phyloP scores from a whole-genome alignment of 306 rosid genomes.

The Vigna trinervia region DNA sequence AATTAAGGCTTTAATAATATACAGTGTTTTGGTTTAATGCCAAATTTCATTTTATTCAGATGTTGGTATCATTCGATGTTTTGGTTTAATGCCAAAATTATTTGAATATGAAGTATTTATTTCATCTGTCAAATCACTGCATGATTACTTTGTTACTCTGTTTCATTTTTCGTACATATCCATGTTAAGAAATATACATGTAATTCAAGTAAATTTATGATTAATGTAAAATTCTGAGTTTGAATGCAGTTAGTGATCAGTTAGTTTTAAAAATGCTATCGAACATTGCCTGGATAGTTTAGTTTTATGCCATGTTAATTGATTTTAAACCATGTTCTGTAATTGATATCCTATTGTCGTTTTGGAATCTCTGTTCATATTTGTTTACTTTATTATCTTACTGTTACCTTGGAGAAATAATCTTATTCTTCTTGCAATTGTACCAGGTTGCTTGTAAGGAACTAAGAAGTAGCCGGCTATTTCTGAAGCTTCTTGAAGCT shows the following conservation, averaged over 20 bases:
- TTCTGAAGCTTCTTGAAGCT: constrained; percentile 97
- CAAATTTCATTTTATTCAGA: not conserved
- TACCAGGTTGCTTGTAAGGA: constrained; percentile 89
- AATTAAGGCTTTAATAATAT: not conserved
- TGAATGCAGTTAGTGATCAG: constrained; percentile 5
- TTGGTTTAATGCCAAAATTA: not conserved
- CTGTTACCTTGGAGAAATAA: not conserved
- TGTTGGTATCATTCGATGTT: no score
- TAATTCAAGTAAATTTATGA: not conserved
- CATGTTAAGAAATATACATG: constrained; percentile 6
- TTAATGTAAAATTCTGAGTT: constrained; percentile 10
- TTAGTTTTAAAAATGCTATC: constrained; percentile 7
- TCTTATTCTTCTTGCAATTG: constrained; percentile 39
- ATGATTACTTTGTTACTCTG: not conserved
- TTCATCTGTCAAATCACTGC: not conserved
- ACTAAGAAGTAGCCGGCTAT: constrained; percentile 80
- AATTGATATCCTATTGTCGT: constrained; percentile 23
- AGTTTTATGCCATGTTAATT: constrained; percentile 1
- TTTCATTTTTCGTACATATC: not conserved
- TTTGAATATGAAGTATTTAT: not conserved
- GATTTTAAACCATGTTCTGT: constrained; percentile 16
- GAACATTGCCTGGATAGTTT: constrained; percentile 5
- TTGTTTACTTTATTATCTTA: constrained; percentile 21
- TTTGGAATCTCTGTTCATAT: constrained; percentile 2
- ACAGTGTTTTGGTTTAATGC: not conserved